phyloP scores from a whole-genome alignment of 768 basidiomycete species.

The Leucocoprinus sp. region DNA sequence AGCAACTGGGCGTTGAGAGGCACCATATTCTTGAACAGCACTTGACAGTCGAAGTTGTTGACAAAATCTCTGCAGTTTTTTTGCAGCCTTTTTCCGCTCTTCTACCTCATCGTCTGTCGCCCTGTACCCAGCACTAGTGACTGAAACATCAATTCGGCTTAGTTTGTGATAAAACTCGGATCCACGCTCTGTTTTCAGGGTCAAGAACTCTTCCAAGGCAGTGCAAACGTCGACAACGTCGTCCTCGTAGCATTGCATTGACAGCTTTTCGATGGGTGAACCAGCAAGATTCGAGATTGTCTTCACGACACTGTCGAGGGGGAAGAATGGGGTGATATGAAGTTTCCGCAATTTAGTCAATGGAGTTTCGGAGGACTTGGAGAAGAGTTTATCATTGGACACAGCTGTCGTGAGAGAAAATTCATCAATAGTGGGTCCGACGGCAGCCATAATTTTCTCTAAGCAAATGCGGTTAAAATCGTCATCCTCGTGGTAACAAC shows the following conservation, averaged over 20 bases:
- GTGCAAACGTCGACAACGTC: conserved; percentile 55
- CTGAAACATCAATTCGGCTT: conserved; percentile 38
- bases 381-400: conserved; percentile 30
- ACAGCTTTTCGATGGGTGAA: conserved; percentile 50
- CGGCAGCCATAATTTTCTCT: conserved; percentile 52
- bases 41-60: conserved; percentile 37
- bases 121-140: conserved; percentile 27
- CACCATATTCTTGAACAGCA: conserved; percentile 20
- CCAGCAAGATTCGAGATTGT: conserved; percentile 51
- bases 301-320: conserved; percentile 50
- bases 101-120: conserved; percentile 26
- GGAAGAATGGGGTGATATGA: conserved; percentile 56
- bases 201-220: conserved; percentile 49
- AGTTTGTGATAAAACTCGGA: conserved; percentile 43
- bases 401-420: conserved; percentile 46
- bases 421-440: conserved; percentile 46
- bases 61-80: conserved; percentile 41
- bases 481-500: conserved; percentile 45
- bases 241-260: conserved; percentile 53
- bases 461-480: conserved; percentile 47
- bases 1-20: conserved; percentile 4
- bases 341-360: conserved; percentile 44
- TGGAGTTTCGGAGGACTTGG: conserved; percentile 35
- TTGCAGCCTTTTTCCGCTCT: conserved; percentile 32
- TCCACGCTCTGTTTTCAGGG: conserved; percentile 40